Conservation (phyloP, 768 basidiomycete genomes). For the Gautieria morchelliformis region DNA sequence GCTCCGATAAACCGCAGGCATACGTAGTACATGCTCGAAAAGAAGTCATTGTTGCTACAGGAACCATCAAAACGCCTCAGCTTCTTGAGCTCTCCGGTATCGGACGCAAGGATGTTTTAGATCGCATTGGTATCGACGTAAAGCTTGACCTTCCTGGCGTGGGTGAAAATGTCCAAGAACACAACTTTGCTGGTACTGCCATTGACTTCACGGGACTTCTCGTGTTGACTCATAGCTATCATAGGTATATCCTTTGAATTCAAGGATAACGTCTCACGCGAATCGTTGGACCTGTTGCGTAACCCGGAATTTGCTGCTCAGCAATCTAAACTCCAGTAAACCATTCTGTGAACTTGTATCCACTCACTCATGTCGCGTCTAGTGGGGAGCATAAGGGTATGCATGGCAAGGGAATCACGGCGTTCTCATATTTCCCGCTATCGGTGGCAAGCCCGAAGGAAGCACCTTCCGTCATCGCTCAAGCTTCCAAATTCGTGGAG, state of each 20-base stretch:
- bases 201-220: too few relatives aligned
- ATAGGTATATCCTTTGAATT: slow-evolving; percentile 15
- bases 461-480: neutral
- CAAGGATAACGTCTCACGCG: slow-evolving; percentile 16
- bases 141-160: slow-evolving; percentile 65
- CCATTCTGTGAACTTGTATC: slow-evolving; percentile 8
- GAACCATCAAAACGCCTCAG: slow-evolving; percentile 38
- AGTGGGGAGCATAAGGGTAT: slow-evolving; percentile 11
- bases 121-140: slow-evolving; percentile 36
- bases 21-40: slow-evolving; percentile 31
- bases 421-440: slow-evolving; percentile 22
- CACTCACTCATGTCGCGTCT: neutral
- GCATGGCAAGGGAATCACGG: slow-evolving; percentile 16
- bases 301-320: slow-evolving; percentile 20
- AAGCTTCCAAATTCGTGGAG: slow-evolving; percentile 5
- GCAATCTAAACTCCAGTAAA: slow-evolving; percentile 26
- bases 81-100: slow-evolving; percentile 62
- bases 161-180: slow-evolving; percentile 53
- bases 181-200: slow-evolving; percentile 20
- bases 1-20: slow-evolving; percentile 9
- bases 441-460: neutral
- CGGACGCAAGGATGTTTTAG: slow-evolving; percentile 41
- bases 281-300: slow-evolving; percentile 22
- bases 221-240: too few relatives aligned
- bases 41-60: slow-evolving; percentile 43